Base-by-base conservation (phyloP, 1,284 basidiomycete genomes). In the Psilocybe mexicana region DNA sequence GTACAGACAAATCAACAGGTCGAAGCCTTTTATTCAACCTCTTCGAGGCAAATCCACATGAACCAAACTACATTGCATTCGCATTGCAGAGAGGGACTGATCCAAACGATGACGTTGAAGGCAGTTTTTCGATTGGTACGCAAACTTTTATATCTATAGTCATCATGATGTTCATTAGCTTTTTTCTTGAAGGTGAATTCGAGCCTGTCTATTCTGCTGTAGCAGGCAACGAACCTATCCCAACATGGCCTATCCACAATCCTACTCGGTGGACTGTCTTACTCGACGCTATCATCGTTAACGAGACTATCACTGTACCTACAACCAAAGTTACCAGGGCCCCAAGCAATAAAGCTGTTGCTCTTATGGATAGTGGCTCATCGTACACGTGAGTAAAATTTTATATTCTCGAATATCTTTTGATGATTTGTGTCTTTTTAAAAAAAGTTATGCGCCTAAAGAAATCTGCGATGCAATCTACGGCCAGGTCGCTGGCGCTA, bases 31-130 rank as follows among this genome's bases (percentile, higher is more conserved):
- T 93, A 12, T 88, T 84, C 74, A 93, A 90, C 65, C 74, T 90
- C 45, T 93, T 93, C 70, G 72, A 77, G 30, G 78, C 83, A 62
- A 86, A 92, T 70, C 81, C 83, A 2, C 71, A 66, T 11, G 82
- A 90, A 66, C 87, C 87, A 48, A 93, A 93, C 67, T 93, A 86
- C 69, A 87, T 93, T 63, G 83, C 89, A 0, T 88, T 93, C 67
- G 79, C 86, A 0, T 74, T 93, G 33, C 83, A 89, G 65, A 75
- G 89, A 49, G 80, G 76, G 45, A 74, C 76, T 6, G 79, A 88
- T 45, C 66, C 71, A 1, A 68, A 70, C 18, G 79, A 80, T 60
- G 80, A 81, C 43, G 76, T 87, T 2, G 74, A 85, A 64, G 90
- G 90, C 2, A 82, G 72, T 33, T 88, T 93, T 68, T 76, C 87